These are phyloP conservation scores for Sclerotiophoma versabilis DNA, from an alignment of 2,329 filamentous ascomycete species.

Conservation along the genomic window DNA sequence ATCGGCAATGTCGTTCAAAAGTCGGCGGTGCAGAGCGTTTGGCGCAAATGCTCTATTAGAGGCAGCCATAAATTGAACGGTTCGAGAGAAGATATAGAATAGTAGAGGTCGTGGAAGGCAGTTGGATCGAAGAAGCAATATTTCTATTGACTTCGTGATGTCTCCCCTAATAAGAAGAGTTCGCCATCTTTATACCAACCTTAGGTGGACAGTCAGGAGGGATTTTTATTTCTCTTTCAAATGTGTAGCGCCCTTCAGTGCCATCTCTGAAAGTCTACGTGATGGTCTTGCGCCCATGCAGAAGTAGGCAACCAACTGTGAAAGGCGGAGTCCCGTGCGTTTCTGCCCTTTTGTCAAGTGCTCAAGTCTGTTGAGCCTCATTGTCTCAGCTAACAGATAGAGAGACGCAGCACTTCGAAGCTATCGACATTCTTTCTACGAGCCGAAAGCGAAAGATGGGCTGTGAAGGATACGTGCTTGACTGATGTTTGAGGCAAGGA, in stretches of 20 bases:
- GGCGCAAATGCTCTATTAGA: neutral
- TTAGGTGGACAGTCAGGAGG: too few relatives aligned
- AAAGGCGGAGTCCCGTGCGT: slow-evolving; percentile 6
- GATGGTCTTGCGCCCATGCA: neutral
- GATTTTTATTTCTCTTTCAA: too few relatives aligned
- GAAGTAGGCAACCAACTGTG: neutral
- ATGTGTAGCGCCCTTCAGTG: neutral
- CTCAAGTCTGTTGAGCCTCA: neutral
- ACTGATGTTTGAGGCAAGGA: neutral
- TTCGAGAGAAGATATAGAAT: neutral
- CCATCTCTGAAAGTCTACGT: too few relatives aligned
- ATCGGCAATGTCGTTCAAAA: slow-evolving; percentile 56
- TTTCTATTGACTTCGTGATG: slow-evolving; percentile 3
- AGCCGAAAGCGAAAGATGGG: neutral
- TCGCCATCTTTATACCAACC: neutral
- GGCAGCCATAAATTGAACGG: neutral
- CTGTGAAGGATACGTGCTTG: neutral
- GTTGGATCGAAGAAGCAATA: neutral
- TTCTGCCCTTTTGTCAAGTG: neutral
- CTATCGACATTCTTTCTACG: neutral
- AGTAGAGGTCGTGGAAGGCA: neutral
- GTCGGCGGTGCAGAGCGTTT: slow-evolving; percentile 10
- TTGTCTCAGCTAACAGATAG: neutral
- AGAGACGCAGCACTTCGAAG: neutral
- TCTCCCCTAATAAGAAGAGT: neutral